Percentiles rank a stretch among this genome's conserved stretches.
phyloP scores from a whole-genome alignment of 2,329 filamentous ascomycete genomes.

The Madurella mycetomatis region DNA sequence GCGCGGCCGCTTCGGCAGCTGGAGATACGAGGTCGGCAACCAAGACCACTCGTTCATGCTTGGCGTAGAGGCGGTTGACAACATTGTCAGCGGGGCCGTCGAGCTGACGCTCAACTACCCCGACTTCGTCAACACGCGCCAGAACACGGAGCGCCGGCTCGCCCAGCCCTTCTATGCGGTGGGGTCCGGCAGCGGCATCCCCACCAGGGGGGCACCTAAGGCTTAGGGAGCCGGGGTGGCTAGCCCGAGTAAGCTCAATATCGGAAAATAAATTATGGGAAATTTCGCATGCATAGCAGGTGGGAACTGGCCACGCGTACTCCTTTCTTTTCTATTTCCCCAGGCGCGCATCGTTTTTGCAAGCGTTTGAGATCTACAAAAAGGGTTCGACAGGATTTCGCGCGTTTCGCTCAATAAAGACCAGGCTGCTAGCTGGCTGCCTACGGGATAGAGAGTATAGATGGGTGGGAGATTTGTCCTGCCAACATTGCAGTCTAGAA shows the following conservation, averaged over 20 bases:
- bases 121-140: constrained; percentile 82
- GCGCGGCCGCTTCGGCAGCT: constrained; percentile 94
- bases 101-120: constrained; percentile 96
- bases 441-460: background rate
- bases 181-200: constrained; percentile 6
- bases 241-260: background rate
- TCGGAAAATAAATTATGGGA: too few species aligned
- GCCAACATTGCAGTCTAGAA: background rate
- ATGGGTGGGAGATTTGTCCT: background rate
- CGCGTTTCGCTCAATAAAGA: too few species aligned
- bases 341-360: background rate
- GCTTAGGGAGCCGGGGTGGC: background rate
- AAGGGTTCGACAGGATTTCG: too few species aligned
- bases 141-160: constrained; percentile 63
- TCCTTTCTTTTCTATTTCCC: background rate
- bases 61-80: constrained; percentile 87
- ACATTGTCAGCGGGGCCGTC: constrained; percentile 81
- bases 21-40: constrained; percentile 94
- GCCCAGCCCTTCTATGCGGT: constrained; percentile 44
- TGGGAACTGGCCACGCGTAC: background rate
- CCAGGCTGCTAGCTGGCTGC: too few species aligned
- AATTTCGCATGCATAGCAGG: constrained; percentile 1
- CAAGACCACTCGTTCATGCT: constrained; percentile 98
- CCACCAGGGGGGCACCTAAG: constrained; percentile 6
- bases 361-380: too few species aligned